These are phyloP conservation scores for Colletotrichum destructivum DNA, from an alignment of 2,329 filamentous ascomycete genomes.

Conservation along the genomic window DNA sequence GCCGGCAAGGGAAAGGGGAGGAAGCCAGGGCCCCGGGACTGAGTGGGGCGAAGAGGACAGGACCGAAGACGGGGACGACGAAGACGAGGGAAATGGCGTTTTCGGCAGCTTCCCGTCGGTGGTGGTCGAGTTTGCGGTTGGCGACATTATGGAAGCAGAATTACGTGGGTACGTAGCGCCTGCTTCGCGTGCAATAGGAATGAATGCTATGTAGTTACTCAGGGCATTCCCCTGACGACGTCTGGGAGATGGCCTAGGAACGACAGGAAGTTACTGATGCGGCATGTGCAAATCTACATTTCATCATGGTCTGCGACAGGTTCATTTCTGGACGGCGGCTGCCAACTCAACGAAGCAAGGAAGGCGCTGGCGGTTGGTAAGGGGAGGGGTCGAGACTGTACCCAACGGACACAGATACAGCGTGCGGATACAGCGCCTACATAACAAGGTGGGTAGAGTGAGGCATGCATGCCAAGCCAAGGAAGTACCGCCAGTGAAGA, in stretches of 20 bases:
- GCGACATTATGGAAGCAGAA: too few relatives aligned
- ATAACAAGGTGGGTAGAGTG: too few relatives aligned
- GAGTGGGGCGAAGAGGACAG: neutral
- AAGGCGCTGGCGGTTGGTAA: slow-evolving; percentile 4
- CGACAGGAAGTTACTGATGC: neutral
- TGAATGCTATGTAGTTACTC: too few relatives aligned
- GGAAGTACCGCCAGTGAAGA: too few relatives aligned
- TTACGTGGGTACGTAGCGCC: neutral
- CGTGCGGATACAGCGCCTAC: too few relatives aligned
- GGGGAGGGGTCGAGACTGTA: neutral
- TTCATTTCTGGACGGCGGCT: slow-evolving; percentile 4
- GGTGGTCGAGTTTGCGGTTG: neutral
- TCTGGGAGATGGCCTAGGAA: neutral
- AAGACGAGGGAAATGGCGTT: neutral
- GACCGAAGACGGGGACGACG: neutral
- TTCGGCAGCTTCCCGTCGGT: slow-evolving; percentile 23
- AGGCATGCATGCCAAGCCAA: neutral
- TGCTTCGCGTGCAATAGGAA: too few relatives aligned
- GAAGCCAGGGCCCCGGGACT: neutral
- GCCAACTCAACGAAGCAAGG: slow-evolving; percentile 13
- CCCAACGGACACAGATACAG: neutral
- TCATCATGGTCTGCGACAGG: slow-evolving; percentile 14
- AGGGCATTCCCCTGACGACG: too few relatives aligned
- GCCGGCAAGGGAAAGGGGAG: slow-evolving; percentile 3
- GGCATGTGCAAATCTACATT: slow-evolving; percentile 21